Percentiles rank a stretch among this genome's conserved stretches.
Conservation (phyloP, 768 basidiomycete genomes). For the Tephrocybe sp. region DNA sequence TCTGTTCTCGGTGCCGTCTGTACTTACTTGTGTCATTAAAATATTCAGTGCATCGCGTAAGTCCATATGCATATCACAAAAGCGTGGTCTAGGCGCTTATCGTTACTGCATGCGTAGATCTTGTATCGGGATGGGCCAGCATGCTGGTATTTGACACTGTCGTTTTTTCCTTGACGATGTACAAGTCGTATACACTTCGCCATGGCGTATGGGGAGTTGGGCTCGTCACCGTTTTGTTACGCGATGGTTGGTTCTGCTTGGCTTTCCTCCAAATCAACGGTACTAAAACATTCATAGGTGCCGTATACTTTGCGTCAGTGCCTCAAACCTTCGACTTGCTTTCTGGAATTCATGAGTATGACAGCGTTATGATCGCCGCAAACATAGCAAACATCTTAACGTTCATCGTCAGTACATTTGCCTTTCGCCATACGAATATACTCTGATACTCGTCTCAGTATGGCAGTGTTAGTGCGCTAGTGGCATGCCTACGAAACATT, state of each 20-base stretch:
- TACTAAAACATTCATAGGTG: no score
- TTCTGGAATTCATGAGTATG: no score
- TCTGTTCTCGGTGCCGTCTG: neutral
- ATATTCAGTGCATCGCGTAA: constrained; percentile 8
- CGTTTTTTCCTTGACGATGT: constrained; percentile 41
- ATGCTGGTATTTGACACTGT: constrained; percentile 40
- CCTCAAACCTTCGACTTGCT: no score
- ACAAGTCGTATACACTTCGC: constrained; percentile 32
- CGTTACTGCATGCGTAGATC: constrained; percentile 17
- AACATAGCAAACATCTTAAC: constrained; percentile 38
- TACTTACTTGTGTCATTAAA: neutral
- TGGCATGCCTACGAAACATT: no score
- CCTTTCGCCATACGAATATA: neutral
- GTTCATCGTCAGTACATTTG: constrained; percentile 30
- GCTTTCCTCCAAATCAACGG: neutral
- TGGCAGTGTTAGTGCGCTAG: neutral
- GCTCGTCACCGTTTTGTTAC: constrained; percentile 34
- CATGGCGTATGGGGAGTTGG: constrained; percentile 18
- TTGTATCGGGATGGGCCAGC: constrained; percentile 37
- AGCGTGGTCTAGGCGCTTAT: neutral
- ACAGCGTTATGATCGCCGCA: constrained; percentile 34
- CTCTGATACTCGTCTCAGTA: neutral
- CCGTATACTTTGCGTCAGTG: constrained; percentile 40
- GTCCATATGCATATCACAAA: neutral
- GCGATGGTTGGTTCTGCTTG: constrained; percentile 34